These are phyloP conservation scores for Lentinus tigrinus DNA, from an alignment of 768 basidiomycete genomes.

Conservation along the genomic window DNA sequence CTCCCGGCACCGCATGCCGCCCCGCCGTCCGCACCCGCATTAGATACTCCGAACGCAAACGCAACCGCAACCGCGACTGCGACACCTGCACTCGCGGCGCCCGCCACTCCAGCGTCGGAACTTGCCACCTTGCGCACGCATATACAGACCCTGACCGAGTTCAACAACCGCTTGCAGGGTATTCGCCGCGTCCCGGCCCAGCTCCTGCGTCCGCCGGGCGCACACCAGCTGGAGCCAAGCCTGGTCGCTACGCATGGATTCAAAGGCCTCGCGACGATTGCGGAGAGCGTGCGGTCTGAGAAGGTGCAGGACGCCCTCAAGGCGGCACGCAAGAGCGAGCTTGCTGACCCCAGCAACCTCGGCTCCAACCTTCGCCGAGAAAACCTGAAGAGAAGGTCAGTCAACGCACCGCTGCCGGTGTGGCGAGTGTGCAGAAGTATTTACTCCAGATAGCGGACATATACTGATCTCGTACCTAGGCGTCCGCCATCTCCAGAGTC, in stretches of 20 bases:
- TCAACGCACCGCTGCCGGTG: constrained; percentile 3
- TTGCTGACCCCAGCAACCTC: constrained; percentile 50
- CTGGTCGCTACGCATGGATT: constrained; percentile 40
- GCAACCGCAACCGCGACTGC: neutral
- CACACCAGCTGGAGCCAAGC: constrained; percentile 23
- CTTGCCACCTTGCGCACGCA: constrained; percentile 25
- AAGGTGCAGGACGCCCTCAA: constrained; percentile 58
- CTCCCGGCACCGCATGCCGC: neutral
- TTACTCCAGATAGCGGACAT: neutral
- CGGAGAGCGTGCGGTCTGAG: constrained; percentile 47
- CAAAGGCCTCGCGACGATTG: constrained; percentile 43
- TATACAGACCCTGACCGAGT: constrained; percentile 46
- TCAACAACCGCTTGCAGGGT: constrained; percentile 43
- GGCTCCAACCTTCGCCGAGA: constrained; percentile 45
- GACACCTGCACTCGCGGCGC: neutral
- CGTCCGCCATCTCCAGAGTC: constrained; percentile 57
- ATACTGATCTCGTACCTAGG: constrained; percentile 25
- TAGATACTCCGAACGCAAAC: neutral
- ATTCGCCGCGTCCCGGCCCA: constrained; percentile 46
- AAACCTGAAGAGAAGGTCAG: constrained; percentile 57
- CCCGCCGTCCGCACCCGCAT: neutral
- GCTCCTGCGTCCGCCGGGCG: constrained; percentile 40
- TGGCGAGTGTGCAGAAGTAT: neutral
- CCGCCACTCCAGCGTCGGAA: constrained; percentile 8
- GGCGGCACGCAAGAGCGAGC: constrained; percentile 54